Base-by-base conservation (phyloP, 1,284 basidiomycete species). In the Cutaneotrichosporon spelunceum region DNA sequence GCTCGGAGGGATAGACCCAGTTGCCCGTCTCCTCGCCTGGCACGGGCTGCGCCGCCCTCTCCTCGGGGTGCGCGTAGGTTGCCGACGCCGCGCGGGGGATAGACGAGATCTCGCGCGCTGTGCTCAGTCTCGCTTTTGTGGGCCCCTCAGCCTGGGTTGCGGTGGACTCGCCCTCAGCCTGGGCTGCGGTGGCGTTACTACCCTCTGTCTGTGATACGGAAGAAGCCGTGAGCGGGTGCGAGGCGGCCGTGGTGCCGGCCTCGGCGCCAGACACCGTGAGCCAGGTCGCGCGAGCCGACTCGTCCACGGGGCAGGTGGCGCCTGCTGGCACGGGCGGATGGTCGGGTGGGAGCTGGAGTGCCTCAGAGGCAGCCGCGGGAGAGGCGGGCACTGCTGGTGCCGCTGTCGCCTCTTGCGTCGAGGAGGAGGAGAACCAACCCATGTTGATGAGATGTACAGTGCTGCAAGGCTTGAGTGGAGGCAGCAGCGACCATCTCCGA, bases 1-100 rank as follows among this genome's bases (percentile, higher is more conserved):
- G 86, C 71, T 97, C 91, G 13, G 95, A 98, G n/a, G 95, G 95
- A 79, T 99, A 99, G 33, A 97, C 90, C 95, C 95, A 99, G 63
- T 92, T 89, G 14, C 74, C 74, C 49, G 83, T 63, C 21, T 59
- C 59, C n/a, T 68, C 56, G 33, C 57, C 82, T 57, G 85, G 84
- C 47, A 82, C 78, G 14, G 69, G 59, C 56, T 10, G 56, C 26
- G 57, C 55, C 3, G 65, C 33, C n/a, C 55, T 56, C 49, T 62
- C 61, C 13, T 49, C 52, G 57, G 69, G 68, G 59, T 59, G 57
- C 16, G 53, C 50, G 59, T 70, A 68, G 59, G 29, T 19, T 54
- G 55, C 44, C 60, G 60, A 13, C 11, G 42, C 47, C 49, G 64
- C 70, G 39, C 88, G 86, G 9, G 94, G 95, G 74, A 98, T 98